Conservation (phyloP, 768 basidiomycete species). For the Boletales sp. region DNA sequence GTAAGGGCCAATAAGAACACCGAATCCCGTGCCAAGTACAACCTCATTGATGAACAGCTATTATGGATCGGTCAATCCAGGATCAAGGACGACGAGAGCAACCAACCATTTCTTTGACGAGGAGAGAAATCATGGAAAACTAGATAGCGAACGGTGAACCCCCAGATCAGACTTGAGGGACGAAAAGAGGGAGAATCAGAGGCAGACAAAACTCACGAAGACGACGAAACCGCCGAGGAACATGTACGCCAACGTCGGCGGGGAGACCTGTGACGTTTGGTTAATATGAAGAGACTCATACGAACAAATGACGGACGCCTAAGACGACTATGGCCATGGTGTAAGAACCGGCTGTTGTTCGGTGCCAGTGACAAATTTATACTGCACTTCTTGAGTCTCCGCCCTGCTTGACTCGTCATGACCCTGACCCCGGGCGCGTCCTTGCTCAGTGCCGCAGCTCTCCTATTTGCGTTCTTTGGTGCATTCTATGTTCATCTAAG, state of each 20-base stretch:
- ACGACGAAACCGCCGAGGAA: constrained; percentile 58
- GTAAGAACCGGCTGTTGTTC: no score
- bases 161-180: not conserved
- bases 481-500: constrained; percentile 48
- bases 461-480: constrained; percentile 39
- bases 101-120: constrained; percentile 76
- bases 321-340: constrained; percentile 21
- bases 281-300: constrained; percentile 15
- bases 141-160: constrained; percentile 23
- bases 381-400: no score
- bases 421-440: no score
- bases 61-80: not conserved
- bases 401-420: no score
- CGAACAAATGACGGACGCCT: constrained; percentile 20
- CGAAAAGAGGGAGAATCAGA: not conserved
- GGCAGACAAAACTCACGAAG: constrained; percentile 29
- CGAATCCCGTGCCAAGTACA: constrained; percentile 77
- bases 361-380: no score
- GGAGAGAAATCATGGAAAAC: constrained; percentile 82
- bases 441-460: constrained; percentile 8
- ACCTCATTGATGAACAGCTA: constrained; percentile 92
- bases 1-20: constrained; percentile 64
- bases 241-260: constrained; percentile 55
- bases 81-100: not conserved
- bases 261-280: constrained; percentile 42